Evolutionary conservation across 1,139 yeast species (phyloP), one percentile per base, ranked within the genome.

Genomic region (Candida albicans): DNA sequence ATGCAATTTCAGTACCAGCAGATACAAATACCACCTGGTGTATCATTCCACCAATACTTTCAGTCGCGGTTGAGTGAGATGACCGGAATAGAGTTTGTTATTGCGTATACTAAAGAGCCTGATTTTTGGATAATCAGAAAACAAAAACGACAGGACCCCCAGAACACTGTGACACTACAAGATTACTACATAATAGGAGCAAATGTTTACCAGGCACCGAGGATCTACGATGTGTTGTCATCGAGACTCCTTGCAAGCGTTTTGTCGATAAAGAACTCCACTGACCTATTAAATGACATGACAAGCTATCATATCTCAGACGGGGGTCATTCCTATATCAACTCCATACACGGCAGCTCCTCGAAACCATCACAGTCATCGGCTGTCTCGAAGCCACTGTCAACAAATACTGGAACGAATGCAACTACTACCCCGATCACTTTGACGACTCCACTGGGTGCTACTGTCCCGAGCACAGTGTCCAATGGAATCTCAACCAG

Each of bases 1-100:
- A 93, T 93, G 99, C 99, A 93, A 64, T 79, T 86, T 48, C 98
- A 91, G 62, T 90, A 84, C 74, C 87, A 83, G 54, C 87, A 82
- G 43, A 67, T 73, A 27, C 87, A 81, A 43, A 68, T 72, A 25
- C 79, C 74, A 5, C 62, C 65, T 26, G 56, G 61, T 38, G 53
- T 64, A 47, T 59, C 68, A 45, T 66, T 74, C 52, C 62, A 63
- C 44, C 57, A 64, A 51, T 72, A 77, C 57, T 65, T 81, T 45
- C 79, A 72, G 52, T 64, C 67, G 42, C 87, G 85, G 56, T 73
- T 93, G 48, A 68, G 73, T 47, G 88, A 87, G 54, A 84, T 93
- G 89, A 79, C 77, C 15, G 99, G 99, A 0, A 64, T 84, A 0
- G 99, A 93, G 64, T 93, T 88, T 58, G 81, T 87, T 2, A 75